Percentiles rank a stretch among this genome's conserved stretches.
These are phyloP conservation scores for Eucalyptus cladocalyx DNA, from an alignment of 345 rosid species.

Conservation along the genomic window DNA sequence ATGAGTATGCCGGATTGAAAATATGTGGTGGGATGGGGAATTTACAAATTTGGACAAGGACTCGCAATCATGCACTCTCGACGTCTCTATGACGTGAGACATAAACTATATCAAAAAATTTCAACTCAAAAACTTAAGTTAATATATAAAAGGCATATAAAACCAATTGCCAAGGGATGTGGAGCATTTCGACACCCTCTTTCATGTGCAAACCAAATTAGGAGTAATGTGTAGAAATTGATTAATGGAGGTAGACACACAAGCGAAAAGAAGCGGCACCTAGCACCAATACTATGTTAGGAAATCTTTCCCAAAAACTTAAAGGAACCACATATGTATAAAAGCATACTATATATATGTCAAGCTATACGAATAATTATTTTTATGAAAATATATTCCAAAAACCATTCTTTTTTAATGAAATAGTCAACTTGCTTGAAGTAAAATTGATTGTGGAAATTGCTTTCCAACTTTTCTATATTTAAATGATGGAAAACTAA, in stretches of 20 bases:
- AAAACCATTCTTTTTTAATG: neutral
- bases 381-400: neutral
- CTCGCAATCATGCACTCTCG: neutral
- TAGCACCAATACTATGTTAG: neutral
- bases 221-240: neutral
- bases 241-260: neutral
- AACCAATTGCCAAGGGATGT: neutral
- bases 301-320: neutral
- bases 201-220: neutral
- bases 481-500: neutral
- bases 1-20: neutral
- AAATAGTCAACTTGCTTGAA: neutral
- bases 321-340: neutral
- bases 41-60: neutral
- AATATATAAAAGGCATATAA: neutral
- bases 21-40: neutral
- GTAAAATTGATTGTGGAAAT: neutral
- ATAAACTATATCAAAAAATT: neutral
- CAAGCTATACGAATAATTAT: neutral
- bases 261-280: rapidly evolving
- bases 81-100: neutral
- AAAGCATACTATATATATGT: neutral
- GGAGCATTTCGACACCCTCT: neutral
- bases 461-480: no score
- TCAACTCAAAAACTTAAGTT: neutral